phyloP scores from a whole-genome alignment of 345 rosid species.

The Arabidopsis arenosa region DNA sequence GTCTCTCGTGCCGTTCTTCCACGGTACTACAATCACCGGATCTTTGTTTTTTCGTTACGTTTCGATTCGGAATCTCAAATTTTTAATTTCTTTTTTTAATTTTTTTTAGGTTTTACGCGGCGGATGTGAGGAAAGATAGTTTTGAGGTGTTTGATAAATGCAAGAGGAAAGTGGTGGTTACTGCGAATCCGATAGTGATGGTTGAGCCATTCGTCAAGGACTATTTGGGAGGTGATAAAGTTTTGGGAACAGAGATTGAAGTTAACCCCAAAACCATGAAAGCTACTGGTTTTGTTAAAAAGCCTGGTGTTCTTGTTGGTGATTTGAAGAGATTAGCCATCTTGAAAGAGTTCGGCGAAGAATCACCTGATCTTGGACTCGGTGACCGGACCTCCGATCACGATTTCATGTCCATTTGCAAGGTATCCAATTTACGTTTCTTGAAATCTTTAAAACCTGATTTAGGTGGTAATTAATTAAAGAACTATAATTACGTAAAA shows the following conservation, averaged over 20 bases:
- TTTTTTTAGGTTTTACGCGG: slow-evolving; percentile 74
- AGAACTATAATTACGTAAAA: no score
- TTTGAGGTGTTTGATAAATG: slow-evolving; percentile 81
- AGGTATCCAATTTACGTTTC: slow-evolving; percentile 49
- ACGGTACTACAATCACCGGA: slow-evolving; percentile 47
- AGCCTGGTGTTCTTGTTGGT: slow-evolving; percentile 85
- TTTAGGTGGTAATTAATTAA: slow-evolving; percentile 2
- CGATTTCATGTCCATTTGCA: slow-evolving; percentile 96
- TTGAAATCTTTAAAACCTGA: slow-evolving; percentile 5
- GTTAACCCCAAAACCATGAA: slow-evolving; percentile 83
- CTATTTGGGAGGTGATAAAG: slow-evolving; percentile 86
- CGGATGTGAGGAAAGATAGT: slow-evolving; percentile 89
- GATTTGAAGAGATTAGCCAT: slow-evolving; percentile 77
- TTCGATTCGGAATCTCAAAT: background rate
- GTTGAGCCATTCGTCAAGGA: slow-evolving; percentile 95
- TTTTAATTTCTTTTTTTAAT: background rate
- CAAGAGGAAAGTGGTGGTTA: slow-evolving; percentile 92
- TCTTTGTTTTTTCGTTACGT: background rate
- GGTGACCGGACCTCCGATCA: slow-evolving; percentile 93
- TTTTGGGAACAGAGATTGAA: slow-evolving; percentile 91
- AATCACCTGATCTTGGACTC: slow-evolving; percentile 78
- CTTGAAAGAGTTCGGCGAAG: slow-evolving; percentile 75
- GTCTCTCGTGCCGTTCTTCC: slow-evolving; percentile 94
- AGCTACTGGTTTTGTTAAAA: slow-evolving; percentile 92
- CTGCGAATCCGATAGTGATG: slow-evolving; percentile 94